Conservation (phyloP, 139 green algal species). For the Chlorella sorokiniana region DNA sequence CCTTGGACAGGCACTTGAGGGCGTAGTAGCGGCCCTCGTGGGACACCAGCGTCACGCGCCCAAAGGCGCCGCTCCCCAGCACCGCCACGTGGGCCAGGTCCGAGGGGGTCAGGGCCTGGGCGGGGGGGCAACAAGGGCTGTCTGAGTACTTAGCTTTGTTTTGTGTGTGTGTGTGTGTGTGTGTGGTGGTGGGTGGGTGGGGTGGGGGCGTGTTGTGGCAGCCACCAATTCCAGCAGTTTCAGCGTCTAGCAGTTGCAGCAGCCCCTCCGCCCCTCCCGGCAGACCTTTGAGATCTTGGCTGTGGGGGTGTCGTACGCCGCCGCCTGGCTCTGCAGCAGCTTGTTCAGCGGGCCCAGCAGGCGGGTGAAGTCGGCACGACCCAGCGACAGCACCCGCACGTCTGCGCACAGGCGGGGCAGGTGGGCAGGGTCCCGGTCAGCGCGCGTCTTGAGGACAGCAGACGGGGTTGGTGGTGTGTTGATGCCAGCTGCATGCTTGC, state of each 20-base stretch:
- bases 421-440: neutral
- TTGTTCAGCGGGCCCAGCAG: constrained; percentile 61
- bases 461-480: neutral
- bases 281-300: constrained; percentile 35
- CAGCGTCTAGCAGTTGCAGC: too few relatives aligned
- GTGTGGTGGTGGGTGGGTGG: too few relatives aligned
- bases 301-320: constrained; percentile 28
- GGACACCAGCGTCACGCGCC: constrained; percentile 81
- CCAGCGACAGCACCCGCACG: constrained; percentile 69
- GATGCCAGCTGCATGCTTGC: neutral
- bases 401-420: neutral
- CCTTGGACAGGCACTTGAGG: constrained; percentile 88
- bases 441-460: neutral
- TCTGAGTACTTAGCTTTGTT: neutral
- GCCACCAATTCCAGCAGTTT: too few relatives aligned
- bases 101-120: constrained; percentile 38
- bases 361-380: constrained; percentile 53
- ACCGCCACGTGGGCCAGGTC: constrained; percentile 71
- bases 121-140: neutral
- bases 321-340: constrained; percentile 40
- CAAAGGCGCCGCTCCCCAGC: constrained; percentile 90
- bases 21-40: constrained; percentile 58
- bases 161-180: too few relatives aligned
- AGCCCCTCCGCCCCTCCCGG: neutral
- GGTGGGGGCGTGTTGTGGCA: too few relatives aligned